Base-by-base conservation (phyloP, 768 basidiomycete species). In the Roridomyces roridus region DNA sequence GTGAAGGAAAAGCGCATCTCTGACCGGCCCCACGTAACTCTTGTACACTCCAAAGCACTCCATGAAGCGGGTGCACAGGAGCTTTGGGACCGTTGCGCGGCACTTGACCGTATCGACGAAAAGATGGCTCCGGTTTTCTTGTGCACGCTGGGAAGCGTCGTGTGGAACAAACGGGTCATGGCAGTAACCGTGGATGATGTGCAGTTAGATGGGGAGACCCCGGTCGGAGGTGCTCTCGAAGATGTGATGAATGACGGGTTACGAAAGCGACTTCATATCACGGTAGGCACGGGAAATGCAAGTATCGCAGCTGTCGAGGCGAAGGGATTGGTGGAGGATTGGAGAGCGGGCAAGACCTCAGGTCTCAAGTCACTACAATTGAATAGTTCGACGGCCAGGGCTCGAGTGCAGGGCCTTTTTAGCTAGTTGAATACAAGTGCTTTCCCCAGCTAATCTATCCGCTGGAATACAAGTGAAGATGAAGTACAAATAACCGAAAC, bases 141-240 rank as follows among this genome's bases (percentile, higher is more conserved):
- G 20, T 86, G 89, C 61, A 76, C 68, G 28, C 74, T 97, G 15
- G 80, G 80, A 5, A 71, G 79, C 47, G 69, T 96, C 11, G 72
- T 95, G 8, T 94, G 89, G 85, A 84, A 95, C 63, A 80, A 80
- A 20, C 74, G 88, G 21, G 84, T 93, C 6, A 94, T 98, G 91
- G 88, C 91, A 2, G 66, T 91, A 10, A 83, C 85, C 0, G 82
- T 96, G 23, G 85, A 86, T 4, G 77, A 85, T 47, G 56, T 97
- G 5, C 72, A 67, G 5, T 55, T 71, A 0, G 76, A 64, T 9
- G 64, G 48, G 10, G 65, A 62, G 7, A 51, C 74, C 73, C 26
- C 81, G 76, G 6, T 63, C 71, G 6, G 74, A 73, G 44, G 86
- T 92, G 45, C 55, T 87, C 9, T 70, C 72, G 12, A 54, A 62